Conservation (phyloP, 2,329 filamentous ascomycete genomes). For the Talaromyces sp. region DNA sequence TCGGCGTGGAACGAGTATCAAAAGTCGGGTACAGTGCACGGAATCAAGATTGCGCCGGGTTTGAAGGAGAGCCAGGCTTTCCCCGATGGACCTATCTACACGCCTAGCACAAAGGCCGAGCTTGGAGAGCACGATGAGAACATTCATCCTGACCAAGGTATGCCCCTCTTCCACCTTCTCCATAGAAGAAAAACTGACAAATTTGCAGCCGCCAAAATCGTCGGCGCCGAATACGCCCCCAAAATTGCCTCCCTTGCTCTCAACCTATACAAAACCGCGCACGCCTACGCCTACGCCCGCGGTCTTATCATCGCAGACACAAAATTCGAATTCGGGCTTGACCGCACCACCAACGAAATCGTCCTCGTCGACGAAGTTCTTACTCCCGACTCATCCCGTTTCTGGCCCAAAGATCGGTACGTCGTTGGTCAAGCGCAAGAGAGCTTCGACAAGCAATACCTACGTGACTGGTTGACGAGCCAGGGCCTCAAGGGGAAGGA, state of each 20-base stretch:
- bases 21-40: conserved; percentile 72
- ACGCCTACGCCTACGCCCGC: conserved; percentile 47
- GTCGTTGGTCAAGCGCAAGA: conserved; percentile 70
- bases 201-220: conserved; percentile 52
- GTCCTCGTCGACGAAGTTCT: conserved; percentile 81
- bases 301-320: conserved; percentile 77
- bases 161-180: conserved; percentile 20
- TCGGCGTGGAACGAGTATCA: conserved; percentile 79
- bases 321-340: conserved; percentile 73
- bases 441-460: conserved; percentile 83
- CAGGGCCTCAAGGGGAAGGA: conserved; percentile 72
- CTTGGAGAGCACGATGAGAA: conserved; percentile 79
- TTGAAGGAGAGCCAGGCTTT: conserved; percentile 69
- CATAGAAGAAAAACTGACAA: background rate
- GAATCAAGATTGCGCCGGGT: conserved; percentile 65
- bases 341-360: conserved; percentile 62
- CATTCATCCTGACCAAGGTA: conserved; percentile 67
- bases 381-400: conserved; percentile 78
- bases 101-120: conserved; percentile 82
- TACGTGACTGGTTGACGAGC: conserved; percentile 76
- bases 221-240: conserved; percentile 62
- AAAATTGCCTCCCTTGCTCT: conserved; percentile 65
- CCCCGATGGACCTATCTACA: conserved; percentile 65
- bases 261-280: conserved; percentile 58
- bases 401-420: conserved; percentile 77